A percentile compares a stretch with the other conserved stretches of the same genome.
These are phyloP conservation scores for Tagetes patula DNA, from an alignment of 129 eudicot species.

Conservation along the genomic window DNA sequence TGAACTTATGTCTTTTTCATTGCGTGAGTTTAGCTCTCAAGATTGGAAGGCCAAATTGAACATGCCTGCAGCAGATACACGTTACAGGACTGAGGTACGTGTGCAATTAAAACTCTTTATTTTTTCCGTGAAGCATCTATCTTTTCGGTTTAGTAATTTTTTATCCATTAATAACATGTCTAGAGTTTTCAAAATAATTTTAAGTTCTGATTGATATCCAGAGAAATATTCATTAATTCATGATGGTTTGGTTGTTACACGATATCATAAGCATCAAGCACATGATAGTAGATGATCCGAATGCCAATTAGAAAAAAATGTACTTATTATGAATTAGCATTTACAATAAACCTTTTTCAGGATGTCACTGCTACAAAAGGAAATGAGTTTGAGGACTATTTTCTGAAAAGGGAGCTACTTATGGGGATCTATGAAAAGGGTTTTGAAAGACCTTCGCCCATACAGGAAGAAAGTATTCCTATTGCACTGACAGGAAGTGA, in stretches of 20 bases:
- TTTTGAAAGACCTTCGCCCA: constrained; percentile 79
- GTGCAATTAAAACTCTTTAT: constrained; percentile 6
- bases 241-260: not conserved
- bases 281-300: constrained; percentile 4
- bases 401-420: constrained; percentile 61
- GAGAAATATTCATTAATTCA: not conserved
- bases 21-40: constrained; percentile 46
- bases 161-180: not conserved
- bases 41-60: constrained; percentile 56
- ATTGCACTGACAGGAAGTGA: constrained; percentile 86
- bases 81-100: constrained; percentile 61
- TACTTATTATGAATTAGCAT: not conserved
- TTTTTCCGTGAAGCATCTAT: not conserved
- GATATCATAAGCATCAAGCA: not conserved
- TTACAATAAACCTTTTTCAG: constrained; percentile 17
- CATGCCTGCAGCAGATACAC: constrained; percentile 54
- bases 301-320: not conserved
- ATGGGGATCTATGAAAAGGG: constrained; percentile 47
- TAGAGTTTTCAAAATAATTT: not conserved
- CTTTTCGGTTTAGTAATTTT: not conserved
- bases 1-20: constrained; percentile 21
- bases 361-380: constrained; percentile 82
- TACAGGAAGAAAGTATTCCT: constrained; percentile 92
- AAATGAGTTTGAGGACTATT: constrained; percentile 73
- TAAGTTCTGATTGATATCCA: not conserved